These are phyloP conservation scores for Lasiodiplodia sp. DNA, from an alignment of 2,329 filamentous ascomycete genomes.

Conservation along the genomic window DNA sequence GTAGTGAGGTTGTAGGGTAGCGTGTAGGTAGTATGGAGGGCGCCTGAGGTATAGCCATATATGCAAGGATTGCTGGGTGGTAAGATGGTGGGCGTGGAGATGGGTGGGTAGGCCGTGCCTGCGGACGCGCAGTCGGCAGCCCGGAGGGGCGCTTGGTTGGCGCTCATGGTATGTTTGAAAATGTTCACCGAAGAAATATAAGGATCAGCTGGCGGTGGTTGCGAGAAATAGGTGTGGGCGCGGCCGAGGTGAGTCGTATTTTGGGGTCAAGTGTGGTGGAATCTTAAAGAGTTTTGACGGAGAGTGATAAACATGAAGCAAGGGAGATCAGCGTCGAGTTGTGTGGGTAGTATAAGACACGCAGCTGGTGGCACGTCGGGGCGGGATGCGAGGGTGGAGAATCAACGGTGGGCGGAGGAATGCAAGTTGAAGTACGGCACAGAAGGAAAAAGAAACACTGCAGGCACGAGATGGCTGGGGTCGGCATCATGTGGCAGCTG, in stretches of 20 bases:
- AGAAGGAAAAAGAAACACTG: background rate
- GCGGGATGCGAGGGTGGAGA: constrained; percentile 1
- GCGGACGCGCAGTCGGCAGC: constrained; percentile 17
- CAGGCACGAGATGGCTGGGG: constrained; percentile 7
- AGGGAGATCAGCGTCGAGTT: background rate
- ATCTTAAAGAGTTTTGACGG: background rate
- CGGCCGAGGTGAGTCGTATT: constrained; percentile 1
- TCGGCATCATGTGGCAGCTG: constrained; percentile 5
- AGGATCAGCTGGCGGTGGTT: background rate
- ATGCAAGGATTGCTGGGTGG: constrained; percentile 20
- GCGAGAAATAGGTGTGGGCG: background rate
- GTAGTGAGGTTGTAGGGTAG: constrained; percentile 16
- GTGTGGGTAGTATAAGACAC: background rate
- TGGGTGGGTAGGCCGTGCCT: constrained; percentile 22
- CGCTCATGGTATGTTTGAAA: constrained; percentile 5
- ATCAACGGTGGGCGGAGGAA: background rate
- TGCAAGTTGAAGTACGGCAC: background rate
- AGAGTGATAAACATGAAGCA: constrained; percentile 11
- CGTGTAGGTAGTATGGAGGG: constrained; percentile 14
- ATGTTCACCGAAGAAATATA: background rate
- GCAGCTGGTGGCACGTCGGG: constrained; percentile 1
- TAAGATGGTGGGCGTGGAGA: constrained; percentile 13
- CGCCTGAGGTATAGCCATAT: constrained; percentile 1
- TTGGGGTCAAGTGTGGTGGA: background rate
- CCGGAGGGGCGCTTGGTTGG: constrained; percentile 16